Percentiles rank a stretch among this genome's conserved stretches.
Evolutionary conservation across 2,329 filamentous ascomycete species (phyloP).

Genomic region (Neoarthrinium moseri): DNA sequence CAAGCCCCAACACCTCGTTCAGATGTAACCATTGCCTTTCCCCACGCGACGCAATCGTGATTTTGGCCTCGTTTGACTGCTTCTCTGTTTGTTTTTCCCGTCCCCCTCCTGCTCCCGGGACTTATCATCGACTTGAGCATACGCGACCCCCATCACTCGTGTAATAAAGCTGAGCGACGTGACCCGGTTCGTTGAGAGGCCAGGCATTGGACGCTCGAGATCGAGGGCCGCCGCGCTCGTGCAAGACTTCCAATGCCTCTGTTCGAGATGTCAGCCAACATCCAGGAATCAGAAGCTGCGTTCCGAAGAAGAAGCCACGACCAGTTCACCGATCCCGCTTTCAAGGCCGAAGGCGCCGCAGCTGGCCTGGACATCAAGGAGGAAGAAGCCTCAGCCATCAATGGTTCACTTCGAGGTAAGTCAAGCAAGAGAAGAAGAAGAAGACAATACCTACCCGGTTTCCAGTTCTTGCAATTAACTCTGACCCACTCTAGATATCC

Average conservation of each 20-base stretch:
- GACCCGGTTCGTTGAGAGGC: too few species aligned
- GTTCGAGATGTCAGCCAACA: slow-evolving; percentile 45
- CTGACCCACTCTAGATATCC: slow-evolving; percentile 2
- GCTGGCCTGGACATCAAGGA: slow-evolving; percentile 9
- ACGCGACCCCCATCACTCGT: background rate
- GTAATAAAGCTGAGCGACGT: background rate
- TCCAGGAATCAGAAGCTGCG: slow-evolving; percentile 41
- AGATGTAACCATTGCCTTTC: background rate
- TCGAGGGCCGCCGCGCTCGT: slow-evolving; percentile 6
- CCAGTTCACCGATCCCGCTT: slow-evolving; percentile 34
- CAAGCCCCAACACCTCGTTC: too few species aligned
- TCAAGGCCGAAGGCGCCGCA: slow-evolving; percentile 16
- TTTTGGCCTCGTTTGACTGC: background rate
- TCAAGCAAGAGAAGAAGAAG: slow-evolving; percentile 11
- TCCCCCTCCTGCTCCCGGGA: background rate
- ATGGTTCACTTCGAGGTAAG: slow-evolving; percentile 2
- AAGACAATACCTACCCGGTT: slow-evolving; percentile 13
- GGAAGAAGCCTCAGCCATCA: background rate
- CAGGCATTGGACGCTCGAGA: background rate
- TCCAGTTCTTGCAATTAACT: slow-evolving; percentile 20
- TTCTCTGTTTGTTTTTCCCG: background rate
- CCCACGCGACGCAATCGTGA: background rate
- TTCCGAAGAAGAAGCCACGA: slow-evolving; percentile 46
- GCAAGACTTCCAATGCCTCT: slow-evolving; percentile 41
- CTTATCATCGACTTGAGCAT: background rate